Base-by-base conservation (phyloP, 306 rosid genomes). In the Cucurbita argyrosperma region DNA sequence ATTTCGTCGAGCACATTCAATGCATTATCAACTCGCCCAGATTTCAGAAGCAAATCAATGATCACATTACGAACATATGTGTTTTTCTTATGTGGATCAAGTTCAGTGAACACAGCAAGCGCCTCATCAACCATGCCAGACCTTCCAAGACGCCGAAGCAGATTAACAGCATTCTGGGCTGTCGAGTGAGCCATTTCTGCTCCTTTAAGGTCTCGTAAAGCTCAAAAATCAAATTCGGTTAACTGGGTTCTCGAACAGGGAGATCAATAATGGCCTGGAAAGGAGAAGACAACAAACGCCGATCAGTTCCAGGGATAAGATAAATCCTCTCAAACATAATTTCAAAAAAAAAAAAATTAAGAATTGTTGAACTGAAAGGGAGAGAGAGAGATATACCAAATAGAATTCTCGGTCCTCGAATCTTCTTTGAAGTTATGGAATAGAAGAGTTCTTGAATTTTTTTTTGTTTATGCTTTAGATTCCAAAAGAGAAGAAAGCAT, bases 1-100 rank as follows among this genome's bases (percentile, higher is more conserved):
- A 90, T 90, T 90, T 90, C 78, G 16, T 92, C 92, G 69, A 92
- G 87, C 89, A 88, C 57, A 2, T 82, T 79, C 75, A 79, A 71
- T 0, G 96, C 91, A 74, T 72, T 76, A 1, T 83, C 83, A 0
- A 47, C 61, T n/a, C 82, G 71, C 15, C 88, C 86, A 18, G 70
- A 58, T 77, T 77, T 79, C 68, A 92, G 6, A 72, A 86, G 42
- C 40, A 37, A 8, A 9, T 47, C 58, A 1, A 87, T 16, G 59
- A 84, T n/a, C 57, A 56, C 58, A 79, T 89, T 93, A 77, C 83
- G 84, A 58, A 85, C 63, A 12, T 68, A 77, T 15, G 89, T 75
- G 59, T 80, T 89, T 55, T 80, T 90, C 10, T 53, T 19, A 46
- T 79, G 78, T 0, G 81, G 66, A 55, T 90, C 82, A 1, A 89